A percentile compares a stretch with the other conserved stretches of the same genome.
phyloP scores from a whole-genome alignment of 1,284 basidiomycete genomes.

The Naganishia cerealis region DNA sequence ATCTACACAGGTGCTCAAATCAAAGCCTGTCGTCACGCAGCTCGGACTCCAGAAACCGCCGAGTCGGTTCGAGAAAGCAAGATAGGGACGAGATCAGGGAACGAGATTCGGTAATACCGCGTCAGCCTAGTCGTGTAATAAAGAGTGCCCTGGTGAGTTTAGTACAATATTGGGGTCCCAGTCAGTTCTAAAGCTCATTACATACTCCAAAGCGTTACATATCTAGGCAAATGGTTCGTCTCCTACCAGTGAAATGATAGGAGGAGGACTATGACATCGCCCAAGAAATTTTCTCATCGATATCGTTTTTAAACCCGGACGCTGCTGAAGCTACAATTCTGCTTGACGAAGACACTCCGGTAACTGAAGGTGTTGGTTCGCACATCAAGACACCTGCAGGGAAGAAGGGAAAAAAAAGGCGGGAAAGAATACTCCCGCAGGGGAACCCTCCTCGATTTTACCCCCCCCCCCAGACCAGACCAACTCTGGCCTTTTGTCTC shows the following conservation, averaged over 20 bases:
- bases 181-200: background rate
- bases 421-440: too few species aligned
- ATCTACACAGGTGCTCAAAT: conserved; percentile 13
- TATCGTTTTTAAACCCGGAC: conserved; percentile 13
- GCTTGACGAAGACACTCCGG: conserved; percentile 22
- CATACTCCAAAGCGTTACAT: conserved; percentile 44
- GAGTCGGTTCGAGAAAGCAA: conserved; percentile 24
- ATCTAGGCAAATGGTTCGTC: conserved; percentile 57
- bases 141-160: conserved; percentile 52
- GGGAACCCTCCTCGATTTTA: too few species aligned
- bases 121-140: conserved; percentile 54
- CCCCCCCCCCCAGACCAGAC: too few species aligned
- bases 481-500: too few species aligned
- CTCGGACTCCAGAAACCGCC: conserved; percentile 6
- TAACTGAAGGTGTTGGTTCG: conserved; percentile 11
- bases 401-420: conserved; percentile 41
- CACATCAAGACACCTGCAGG: conserved; percentile 17
- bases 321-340: conserved; percentile 15
- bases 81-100: conserved; percentile 48
- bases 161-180: background rate
- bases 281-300: conserved; percentile 51
- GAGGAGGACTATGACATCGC: conserved; percentile 56
- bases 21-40: conserved; percentile 22
- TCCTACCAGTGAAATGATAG: conserved; percentile 52
- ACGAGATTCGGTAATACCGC: conserved; percentile 55